These are phyloP conservation scores for Flaveria sonorensis DNA, from an alignment of 129 eudicot genomes.

Conservation along the genomic window DNA sequence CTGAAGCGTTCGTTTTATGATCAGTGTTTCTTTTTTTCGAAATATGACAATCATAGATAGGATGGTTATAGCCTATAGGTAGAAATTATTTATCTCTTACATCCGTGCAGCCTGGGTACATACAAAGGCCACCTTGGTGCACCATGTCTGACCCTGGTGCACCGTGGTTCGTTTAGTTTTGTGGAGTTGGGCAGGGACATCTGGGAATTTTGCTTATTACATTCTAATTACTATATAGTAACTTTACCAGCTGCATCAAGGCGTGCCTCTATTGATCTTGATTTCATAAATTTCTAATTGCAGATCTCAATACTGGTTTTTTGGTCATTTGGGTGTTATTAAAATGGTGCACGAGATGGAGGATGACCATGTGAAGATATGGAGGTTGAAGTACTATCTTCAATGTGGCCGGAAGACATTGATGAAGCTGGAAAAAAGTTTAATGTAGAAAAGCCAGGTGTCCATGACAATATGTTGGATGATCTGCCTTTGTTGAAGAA, in stretches of 20 bases:
- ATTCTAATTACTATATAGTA: background rate
- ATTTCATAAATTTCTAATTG: conserved; percentile 17
- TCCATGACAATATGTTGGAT: conserved; percentile 70
- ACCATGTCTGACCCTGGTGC: background rate
- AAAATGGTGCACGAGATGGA: conserved; percentile 48
- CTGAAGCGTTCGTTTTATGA: too few species aligned
- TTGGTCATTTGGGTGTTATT: conserved; percentile 34
- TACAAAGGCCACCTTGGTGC: conserved; percentile 1
- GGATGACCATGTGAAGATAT: conserved; percentile 59
- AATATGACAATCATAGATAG: background rate
- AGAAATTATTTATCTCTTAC: background rate
- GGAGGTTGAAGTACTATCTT: conserved; percentile 72
- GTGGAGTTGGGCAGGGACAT: background rate
- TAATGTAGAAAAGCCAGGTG: conserved; percentile 67
- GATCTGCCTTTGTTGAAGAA: conserved; percentile 64
- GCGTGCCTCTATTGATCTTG: conserved; percentile 8
- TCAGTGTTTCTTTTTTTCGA: background rate
- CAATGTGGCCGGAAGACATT: conserved; percentile 96
- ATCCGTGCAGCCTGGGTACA: background rate
- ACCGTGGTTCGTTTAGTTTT: conserved; percentile 5
- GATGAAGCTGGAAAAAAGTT: conserved; percentile 81
- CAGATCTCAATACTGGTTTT: conserved; percentile 15
- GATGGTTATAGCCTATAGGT: conserved; percentile 7
- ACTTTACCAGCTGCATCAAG: background rate
- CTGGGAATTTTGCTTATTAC: conserved; percentile 3